Evolutionary conservation across 2,329 filamentous ascomycete species (phyloP).

Genomic region (Zymoseptoria tritici): DNA sequence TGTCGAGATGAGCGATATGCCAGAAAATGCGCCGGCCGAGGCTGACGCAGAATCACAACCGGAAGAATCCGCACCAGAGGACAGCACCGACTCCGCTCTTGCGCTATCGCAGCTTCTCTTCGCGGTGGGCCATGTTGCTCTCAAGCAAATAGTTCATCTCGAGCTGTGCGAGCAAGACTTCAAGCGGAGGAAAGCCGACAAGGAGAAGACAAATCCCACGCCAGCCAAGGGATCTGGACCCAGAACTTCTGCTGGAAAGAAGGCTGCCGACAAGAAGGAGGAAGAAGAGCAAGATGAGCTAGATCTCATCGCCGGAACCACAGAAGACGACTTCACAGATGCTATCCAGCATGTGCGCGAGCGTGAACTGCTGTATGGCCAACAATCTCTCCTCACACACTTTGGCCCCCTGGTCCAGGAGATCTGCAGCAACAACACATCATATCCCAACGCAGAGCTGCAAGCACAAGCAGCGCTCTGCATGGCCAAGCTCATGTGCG

Average conservation of each 20-base stretch:
- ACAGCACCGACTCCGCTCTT: slow-evolving; percentile 43
- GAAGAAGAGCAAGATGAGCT: slow-evolving; percentile 73
- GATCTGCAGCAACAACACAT: slow-evolving; percentile 89
- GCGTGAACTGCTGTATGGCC: slow-evolving; percentile 74
- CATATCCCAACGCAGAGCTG: slow-evolving; percentile 79
- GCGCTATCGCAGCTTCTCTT: slow-evolving; percentile 86
- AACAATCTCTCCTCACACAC: slow-evolving; percentile 74
- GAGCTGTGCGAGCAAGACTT: slow-evolving; percentile 98
- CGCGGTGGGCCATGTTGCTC: slow-evolving; percentile 90
- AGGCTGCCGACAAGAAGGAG: slow-evolving; percentile 43
- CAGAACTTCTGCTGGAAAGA: slow-evolving; percentile 27
- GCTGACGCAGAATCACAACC: slow-evolving; percentile 15
- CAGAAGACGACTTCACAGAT: slow-evolving; percentile 87
- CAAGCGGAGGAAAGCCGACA: slow-evolving; percentile 88
- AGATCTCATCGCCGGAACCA: slow-evolving; percentile 93
- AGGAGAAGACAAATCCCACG: slow-evolving; percentile 55
- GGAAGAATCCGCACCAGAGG: slow-evolving; percentile 14
- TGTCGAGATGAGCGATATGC: slow-evolving; percentile 33
- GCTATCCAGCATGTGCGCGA: slow-evolving; percentile 79
- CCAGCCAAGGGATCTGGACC: slow-evolving; percentile 24
- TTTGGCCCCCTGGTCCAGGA: slow-evolving; percentile 90
- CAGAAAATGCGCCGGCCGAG: slow-evolving; percentile 15
- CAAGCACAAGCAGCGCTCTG: slow-evolving; percentile 92
- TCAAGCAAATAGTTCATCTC: slow-evolving; percentile 97
- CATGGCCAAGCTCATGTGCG: slow-evolving; percentile 97